Evolutionary conservation across 202 grass and related monocot species (phyloP).

Genomic region (Setaria viridis): DNA sequence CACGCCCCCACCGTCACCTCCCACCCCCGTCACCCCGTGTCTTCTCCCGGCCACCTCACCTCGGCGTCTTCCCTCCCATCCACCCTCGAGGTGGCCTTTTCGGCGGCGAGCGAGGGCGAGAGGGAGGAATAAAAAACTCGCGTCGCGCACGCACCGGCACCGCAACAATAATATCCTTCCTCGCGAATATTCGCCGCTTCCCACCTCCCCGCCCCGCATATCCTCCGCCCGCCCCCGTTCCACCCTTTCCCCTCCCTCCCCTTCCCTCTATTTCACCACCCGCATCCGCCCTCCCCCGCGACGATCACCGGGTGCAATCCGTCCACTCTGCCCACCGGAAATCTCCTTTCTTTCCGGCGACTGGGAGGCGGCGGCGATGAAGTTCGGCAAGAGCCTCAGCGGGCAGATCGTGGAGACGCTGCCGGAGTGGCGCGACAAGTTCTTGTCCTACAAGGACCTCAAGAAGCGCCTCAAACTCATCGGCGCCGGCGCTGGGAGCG

Average conservation of each 20-base stretch:
- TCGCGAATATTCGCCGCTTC: conserved; percentile 74
- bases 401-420: conserved; percentile 98
- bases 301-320: conserved; percentile 33
- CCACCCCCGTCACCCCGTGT: not conserved
- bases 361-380: conserved; percentile 49
- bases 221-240: conserved; percentile 29
- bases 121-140: conserved; percentile 33
- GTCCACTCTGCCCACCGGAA: not conserved
- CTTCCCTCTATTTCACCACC: conserved; percentile 46
- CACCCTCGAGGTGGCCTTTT: not conserved
- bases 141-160: conserved; percentile 20
- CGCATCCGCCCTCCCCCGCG: conserved; percentile 16
- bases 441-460: conserved; percentile 97
- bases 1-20: not conserved
- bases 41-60: not conserved
- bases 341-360: not conserved
- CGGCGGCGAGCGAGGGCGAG: not conserved
- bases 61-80: not conserved
- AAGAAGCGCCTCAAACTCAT: conserved; percentile 93
- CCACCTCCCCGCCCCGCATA: conserved; percentile 50
- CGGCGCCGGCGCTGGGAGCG: conserved; percentile 21
- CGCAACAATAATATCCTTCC: conserved; percentile 42
- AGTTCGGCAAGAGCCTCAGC: conserved; percentile 96
- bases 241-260: conserved; percentile 16
- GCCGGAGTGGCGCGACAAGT: conserved; percentile 99